A percentile compares a stretch with the other conserved stretches of the same genome.
Evolutionary conservation across 2,329 filamentous ascomycete species (phyloP).

Genomic region (Colletotrichum salicis): DNA sequence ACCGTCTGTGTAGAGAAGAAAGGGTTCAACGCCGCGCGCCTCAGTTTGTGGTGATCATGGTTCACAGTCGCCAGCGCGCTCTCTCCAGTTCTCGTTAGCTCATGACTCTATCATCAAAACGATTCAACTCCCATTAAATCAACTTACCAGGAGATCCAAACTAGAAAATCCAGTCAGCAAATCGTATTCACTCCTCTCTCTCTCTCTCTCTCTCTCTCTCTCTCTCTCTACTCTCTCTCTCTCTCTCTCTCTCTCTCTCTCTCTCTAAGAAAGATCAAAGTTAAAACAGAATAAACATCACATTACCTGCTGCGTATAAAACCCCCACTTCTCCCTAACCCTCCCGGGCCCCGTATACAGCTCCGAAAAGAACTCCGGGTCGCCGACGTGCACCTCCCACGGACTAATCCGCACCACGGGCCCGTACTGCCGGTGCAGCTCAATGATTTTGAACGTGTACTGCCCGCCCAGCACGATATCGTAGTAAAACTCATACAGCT

Average conservation of each 20-base stretch:
- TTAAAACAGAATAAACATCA: no score
- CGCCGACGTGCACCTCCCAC: conserved; percentile 48
- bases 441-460: conserved; percentile 53
- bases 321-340: conserved; percentile 47
- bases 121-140: conserved; percentile 14
- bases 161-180: conserved; percentile 38
- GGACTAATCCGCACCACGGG: conserved; percentile 52
- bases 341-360: conserved; percentile 46
- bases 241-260: background rate
- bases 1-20: conserved; percentile 50
- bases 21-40: conserved; percentile 42
- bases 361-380: conserved; percentile 47
- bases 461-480: conserved; percentile 53
- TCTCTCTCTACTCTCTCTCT: background rate
- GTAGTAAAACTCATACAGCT: conserved; percentile 56
- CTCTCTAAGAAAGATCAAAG: background rate
- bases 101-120: background rate
- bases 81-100: background rate
- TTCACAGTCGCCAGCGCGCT: background rate
- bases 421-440: conserved; percentile 42
- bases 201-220: background rate
- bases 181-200: background rate
- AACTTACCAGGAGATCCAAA: conserved; percentile 47
- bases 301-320: conserved; percentile 48
- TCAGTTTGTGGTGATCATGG: conserved; percentile 41